Conservation (phyloP, 106 monocot genomes). For the Gastrodia elata region DNA sequence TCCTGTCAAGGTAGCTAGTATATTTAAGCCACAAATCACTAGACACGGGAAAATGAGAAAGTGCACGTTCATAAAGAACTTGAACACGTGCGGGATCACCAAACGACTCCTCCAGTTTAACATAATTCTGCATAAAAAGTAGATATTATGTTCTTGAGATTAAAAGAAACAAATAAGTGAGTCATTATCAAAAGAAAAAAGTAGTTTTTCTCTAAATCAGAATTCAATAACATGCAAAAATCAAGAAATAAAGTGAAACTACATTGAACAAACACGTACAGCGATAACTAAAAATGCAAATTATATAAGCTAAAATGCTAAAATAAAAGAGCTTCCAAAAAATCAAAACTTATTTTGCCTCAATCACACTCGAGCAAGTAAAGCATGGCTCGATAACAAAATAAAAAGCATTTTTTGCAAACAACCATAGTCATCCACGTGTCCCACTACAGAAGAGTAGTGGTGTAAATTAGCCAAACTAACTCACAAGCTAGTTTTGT, state of each 20-base stretch:
- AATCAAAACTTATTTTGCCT: background rate
- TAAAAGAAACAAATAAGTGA: background rate
- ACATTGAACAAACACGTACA: background rate
- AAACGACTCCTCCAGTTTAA: constrained; percentile 79
- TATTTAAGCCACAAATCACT: constrained; percentile 79
- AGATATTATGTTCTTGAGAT: background rate
- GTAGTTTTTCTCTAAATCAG: background rate
- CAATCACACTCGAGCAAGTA: background rate
- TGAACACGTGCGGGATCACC: constrained; percentile 93
- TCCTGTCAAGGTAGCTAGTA: constrained; percentile 74
- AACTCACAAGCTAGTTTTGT: too few species aligned
- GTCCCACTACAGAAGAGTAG: too few species aligned
- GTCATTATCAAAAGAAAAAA: background rate
- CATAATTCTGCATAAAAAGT: constrained; percentile 60
- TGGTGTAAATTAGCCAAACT: too few species aligned
- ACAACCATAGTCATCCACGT: too few species aligned
- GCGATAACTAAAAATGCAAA: background rate
- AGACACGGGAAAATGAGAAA: constrained; percentile 62
- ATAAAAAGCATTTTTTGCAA: too few species aligned
- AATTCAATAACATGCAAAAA: background rate
- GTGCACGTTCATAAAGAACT: constrained; percentile 82
- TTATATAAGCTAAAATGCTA: background rate
- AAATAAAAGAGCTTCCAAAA: background rate
- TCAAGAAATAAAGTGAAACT: background rate
- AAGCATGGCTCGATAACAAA: too few species aligned